Evolutionary conservation across 2,329 filamentous ascomycete genomes (phyloP).

Genomic region (Paraphoma sp.): DNA sequence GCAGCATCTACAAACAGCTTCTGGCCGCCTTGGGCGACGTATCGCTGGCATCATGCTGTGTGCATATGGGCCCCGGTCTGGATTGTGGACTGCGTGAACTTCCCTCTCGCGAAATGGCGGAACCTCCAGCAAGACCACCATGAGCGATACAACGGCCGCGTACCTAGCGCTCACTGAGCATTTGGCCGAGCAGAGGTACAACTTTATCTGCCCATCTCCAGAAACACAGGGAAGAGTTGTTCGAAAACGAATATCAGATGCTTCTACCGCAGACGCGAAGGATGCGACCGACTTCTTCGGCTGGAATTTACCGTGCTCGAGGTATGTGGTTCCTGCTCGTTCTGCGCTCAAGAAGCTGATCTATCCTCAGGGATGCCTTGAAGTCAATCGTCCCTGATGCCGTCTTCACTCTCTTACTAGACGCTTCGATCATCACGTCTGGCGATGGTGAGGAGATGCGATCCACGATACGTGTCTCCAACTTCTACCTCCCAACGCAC

Average conservation of each 20-base stretch:
- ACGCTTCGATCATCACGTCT: constrained; percentile 11
- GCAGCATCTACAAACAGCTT: background rate
- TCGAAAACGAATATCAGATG: constrained; percentile 15
- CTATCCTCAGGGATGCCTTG: constrained; percentile 13
- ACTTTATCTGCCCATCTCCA: constrained; percentile 29
- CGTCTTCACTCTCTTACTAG: constrained; percentile 14
- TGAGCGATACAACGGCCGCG: constrained; percentile 6
- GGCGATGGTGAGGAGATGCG: constrained; percentile 12
- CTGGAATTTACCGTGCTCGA: constrained; percentile 26
- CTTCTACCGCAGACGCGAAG: constrained; percentile 19
- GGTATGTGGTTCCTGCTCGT: constrained; percentile 9
- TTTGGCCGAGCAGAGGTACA: constrained; percentile 17
- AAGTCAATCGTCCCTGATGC: constrained; percentile 18
- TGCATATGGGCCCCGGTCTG: constrained; percentile 8
- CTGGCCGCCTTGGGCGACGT: background rate
- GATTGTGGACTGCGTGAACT: too few relatives aligned
- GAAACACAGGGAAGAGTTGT: constrained; percentile 28
- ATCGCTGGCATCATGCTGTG: background rate
- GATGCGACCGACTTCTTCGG: constrained; percentile 29
- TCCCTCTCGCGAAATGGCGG: too few relatives aligned
- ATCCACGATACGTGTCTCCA: constrained; percentile 27
- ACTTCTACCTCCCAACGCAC: constrained; percentile 24
- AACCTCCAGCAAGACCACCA: background rate
- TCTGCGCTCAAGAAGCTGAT: background rate
- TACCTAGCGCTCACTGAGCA: constrained; percentile 21